A percentile compares a stretch with the other conserved stretches of the same genome.
phyloP scores from a whole-genome alignment of 345 rosid species.

The Diplotaxis tenuifolia region DNA sequence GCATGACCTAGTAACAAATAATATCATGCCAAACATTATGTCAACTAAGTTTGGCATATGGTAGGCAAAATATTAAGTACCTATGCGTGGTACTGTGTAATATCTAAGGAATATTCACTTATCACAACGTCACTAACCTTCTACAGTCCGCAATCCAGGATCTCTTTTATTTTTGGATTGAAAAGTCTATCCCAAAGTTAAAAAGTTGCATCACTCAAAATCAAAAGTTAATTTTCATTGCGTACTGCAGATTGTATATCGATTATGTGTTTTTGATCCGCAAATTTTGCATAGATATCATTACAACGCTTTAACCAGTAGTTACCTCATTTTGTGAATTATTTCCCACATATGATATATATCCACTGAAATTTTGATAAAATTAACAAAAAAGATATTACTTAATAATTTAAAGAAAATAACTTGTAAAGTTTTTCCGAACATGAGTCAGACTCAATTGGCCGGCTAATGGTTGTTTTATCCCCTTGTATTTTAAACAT shows the following conservation, averaged over 20 bases:
- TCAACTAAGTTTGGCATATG: too few species aligned
- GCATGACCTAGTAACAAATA: too few species aligned
- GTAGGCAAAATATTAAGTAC: too few species aligned
- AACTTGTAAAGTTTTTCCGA: conserved; percentile 20
- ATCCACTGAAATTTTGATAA: conserved; percentile 20
- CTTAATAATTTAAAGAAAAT: too few species aligned
- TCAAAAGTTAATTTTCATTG: neutral
- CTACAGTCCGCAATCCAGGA: too few species aligned
- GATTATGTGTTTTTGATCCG: neutral
- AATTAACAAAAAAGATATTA: too few species aligned
- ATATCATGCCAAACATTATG: too few species aligned
- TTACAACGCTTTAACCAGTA: neutral
- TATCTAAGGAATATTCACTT: neutral
- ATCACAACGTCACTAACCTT: too few species aligned
- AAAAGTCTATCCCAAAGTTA: too few species aligned
- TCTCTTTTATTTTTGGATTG: too few species aligned
- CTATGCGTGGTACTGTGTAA: too few species aligned
- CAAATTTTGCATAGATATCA: neutral
- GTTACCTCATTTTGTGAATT: neutral
- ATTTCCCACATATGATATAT: neutral
- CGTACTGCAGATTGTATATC: neutral
- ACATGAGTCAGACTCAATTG: conserved; percentile 37
- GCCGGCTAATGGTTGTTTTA: conserved; percentile 21
- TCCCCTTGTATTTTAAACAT: neutral
- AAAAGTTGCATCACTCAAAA: too few species aligned